These are phyloP conservation scores for Ambrosia trifida DNA, from an alignment of 129 eudicot species.

Conservation along the genomic window DNA sequence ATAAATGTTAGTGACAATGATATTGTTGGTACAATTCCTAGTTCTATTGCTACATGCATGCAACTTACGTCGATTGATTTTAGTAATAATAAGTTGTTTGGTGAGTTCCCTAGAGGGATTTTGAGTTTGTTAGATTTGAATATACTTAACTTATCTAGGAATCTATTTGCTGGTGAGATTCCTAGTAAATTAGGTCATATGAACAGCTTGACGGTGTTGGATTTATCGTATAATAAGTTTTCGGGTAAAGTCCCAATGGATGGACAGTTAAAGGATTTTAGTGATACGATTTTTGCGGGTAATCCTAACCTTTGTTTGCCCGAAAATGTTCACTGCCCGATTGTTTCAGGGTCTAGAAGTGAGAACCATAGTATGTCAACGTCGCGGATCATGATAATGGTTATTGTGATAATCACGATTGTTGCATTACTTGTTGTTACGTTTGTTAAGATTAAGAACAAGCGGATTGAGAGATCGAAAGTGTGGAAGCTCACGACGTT, in stretches of 20 bases:
- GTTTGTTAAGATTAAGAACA: constrained; percentile 29
- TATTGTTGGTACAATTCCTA: constrained; percentile 60
- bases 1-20: constrained; percentile 57
- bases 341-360: constrained; percentile 7
- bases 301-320: constrained; percentile 74
- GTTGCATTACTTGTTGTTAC: constrained; percentile 29
- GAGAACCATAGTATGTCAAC: constrained; percentile 26
- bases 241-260: constrained; percentile 56
- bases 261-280: constrained; percentile 61
- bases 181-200: constrained; percentile 64
- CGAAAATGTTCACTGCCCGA: constrained; percentile 39
- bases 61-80: constrained; percentile 63
- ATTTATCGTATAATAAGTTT: constrained; percentile 72
- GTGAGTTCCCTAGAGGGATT: constrained; percentile 56
- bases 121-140: constrained; percentile 46
- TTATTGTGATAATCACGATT: constrained; percentile 20
- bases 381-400: constrained; percentile 35
- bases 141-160: constrained; percentile 59
- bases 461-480: constrained; percentile 42
- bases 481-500: constrained; percentile 82
- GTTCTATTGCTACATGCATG: constrained; percentile 39
- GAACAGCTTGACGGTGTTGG: constrained; percentile 59
- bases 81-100: constrained; percentile 58
- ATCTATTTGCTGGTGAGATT: constrained; percentile 57
- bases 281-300: constrained; percentile 54